phyloP scores from a whole-genome alignment of 257 asterid genomes.

The Apocynum venetum region DNA sequence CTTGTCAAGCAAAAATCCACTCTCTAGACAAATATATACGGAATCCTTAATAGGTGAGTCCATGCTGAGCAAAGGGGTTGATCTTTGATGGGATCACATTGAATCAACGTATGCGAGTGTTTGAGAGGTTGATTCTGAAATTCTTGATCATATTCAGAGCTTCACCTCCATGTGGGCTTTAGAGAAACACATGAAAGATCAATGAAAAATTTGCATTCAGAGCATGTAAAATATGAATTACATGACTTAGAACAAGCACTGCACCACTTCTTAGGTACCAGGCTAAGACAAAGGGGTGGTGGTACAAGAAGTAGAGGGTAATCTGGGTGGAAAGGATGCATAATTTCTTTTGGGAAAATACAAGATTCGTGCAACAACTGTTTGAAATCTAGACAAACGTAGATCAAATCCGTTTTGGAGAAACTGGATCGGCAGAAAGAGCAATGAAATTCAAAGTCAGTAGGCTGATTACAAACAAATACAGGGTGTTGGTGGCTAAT shows the following conservation, averaged over 20 bases:
- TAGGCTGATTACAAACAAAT: not conserved
- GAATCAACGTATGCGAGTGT: not conserved
- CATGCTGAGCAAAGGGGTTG: not conserved
- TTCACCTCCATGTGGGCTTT: not conserved
- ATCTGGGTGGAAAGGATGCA: slow-evolving; percentile 1
- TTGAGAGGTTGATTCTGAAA: not conserved
- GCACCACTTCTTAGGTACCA: not conserved
- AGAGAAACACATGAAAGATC: not conserved
- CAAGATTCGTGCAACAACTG: not conserved
- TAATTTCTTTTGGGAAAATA: not conserved
- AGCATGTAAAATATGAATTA: not conserved
- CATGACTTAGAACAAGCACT: not conserved
- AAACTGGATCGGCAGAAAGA: not conserved
- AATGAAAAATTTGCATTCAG: not conserved
- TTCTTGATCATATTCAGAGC: not conserved
- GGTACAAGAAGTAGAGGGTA: not conserved
- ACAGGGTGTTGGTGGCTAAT: not conserved
- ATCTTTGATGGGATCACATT: not conserved
- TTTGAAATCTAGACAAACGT: not conserved
- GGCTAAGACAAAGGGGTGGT: not conserved
- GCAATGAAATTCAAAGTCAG: not conserved
- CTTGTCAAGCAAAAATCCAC: not conserved
- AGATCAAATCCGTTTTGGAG: not conserved
- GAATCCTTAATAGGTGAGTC: not conserved
- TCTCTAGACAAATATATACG: not conserved